These are phyloP conservation scores for Penstemon eatonii DNA, from an alignment of 257 asterid species.

Conservation along the genomic window DNA sequence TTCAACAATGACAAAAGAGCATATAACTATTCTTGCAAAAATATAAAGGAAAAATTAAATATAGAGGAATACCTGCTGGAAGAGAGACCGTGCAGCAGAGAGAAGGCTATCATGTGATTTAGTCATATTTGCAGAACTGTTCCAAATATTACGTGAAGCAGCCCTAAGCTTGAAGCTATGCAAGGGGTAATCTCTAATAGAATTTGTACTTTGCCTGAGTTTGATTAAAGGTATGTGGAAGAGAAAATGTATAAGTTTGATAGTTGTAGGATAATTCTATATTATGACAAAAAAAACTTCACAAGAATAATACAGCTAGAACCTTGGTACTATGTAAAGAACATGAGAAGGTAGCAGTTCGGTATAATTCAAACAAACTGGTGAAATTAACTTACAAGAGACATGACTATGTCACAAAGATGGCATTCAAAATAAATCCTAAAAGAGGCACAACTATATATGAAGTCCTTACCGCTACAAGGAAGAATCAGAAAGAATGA, in stretches of 20 bases:
- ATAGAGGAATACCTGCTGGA: constrained; percentile 59
- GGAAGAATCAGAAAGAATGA: too few relatives aligned
- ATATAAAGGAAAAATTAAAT: too few relatives aligned
- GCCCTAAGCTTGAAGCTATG: constrained; percentile 68
- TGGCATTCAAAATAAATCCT: too few relatives aligned
- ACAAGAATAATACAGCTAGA: constrained; percentile 3
- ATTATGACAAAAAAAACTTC: constrained; percentile 3
- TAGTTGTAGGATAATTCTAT: constrained; percentile 1
- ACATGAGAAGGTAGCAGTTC: constrained; percentile 2
- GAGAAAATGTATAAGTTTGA: constrained; percentile 3
- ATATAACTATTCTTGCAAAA: neutral
- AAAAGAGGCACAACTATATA: too few relatives aligned
- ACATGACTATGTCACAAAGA: too few relatives aligned
- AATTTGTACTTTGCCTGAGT: constrained; percentile 44
- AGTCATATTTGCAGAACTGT: constrained; percentile 43
- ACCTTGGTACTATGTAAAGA: neutral
- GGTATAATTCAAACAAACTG: too few relatives aligned
- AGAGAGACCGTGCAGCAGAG: constrained; percentile 68
- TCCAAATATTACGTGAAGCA: constrained; percentile 75
- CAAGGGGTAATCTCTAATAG: constrained; percentile 59
- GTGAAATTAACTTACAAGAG: too few relatives aligned
- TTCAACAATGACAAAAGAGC: constrained; percentile 25
- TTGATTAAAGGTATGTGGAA: constrained; percentile 14
- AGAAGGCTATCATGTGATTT: constrained; percentile 47
- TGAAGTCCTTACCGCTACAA: too few relatives aligned